These are phyloP conservation scores for Musa balbisiana DNA, from an alignment of 202 grass and related monocot genomes.

Conservation along the genomic window DNA sequence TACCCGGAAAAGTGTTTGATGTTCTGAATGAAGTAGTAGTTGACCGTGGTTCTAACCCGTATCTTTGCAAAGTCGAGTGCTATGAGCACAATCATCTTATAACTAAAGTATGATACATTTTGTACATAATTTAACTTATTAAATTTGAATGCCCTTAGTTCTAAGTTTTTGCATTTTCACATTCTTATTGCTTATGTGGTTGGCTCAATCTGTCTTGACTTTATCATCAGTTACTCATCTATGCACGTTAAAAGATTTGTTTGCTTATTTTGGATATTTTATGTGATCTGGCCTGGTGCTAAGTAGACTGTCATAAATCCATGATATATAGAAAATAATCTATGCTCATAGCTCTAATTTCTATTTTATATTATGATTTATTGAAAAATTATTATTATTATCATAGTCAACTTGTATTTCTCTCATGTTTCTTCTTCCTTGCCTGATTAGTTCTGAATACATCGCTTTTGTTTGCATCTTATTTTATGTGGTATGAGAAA, in stretches of 20 bases:
- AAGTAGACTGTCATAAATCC: too few relatives aligned
- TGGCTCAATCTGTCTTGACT: not conserved
- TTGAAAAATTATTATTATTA: too few relatives aligned
- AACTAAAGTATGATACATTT: conserved; percentile 62
- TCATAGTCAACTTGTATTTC: too few relatives aligned
- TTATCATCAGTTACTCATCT: not conserved
- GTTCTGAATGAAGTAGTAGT: conserved; percentile 94
- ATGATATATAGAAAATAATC: not conserved
- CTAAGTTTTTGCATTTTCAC: not conserved
- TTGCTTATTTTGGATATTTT: too few relatives aligned
- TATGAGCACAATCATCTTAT: conserved; percentile 91
- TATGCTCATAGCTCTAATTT: not conserved
- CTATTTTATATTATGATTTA: too few relatives aligned
- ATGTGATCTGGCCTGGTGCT: too few relatives aligned
- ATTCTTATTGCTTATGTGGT: not conserved
- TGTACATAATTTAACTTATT: conserved; percentile 3
- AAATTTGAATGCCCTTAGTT: not conserved
- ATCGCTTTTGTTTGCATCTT: not conserved
- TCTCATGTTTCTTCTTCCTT: not conserved
- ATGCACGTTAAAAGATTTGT: not conserved
- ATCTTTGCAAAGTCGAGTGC: conserved; percentile 97
- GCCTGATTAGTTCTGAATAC: not conserved
- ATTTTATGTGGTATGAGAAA: not conserved
- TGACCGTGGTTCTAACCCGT: conserved; percentile 96
- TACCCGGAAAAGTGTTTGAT: conserved; percentile 95